These are phyloP conservation scores for Ulota crispa DNA, from an alignment of 225 moss, liverwort and hornwort species.

Conservation along the genomic window DNA sequence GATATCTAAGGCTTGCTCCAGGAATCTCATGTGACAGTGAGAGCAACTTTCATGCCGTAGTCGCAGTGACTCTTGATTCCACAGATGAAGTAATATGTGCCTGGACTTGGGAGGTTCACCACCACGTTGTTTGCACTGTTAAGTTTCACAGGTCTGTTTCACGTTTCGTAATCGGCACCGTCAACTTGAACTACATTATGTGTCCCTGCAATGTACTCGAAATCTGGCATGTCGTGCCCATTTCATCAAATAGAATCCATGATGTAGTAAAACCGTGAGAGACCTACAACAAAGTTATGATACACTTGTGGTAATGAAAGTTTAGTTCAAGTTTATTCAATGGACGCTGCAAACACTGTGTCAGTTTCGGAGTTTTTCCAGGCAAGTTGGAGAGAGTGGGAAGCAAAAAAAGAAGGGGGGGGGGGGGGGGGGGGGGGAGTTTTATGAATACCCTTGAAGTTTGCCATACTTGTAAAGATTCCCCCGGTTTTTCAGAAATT, in stretches of 20 bases:
- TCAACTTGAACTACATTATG: slow-evolving; percentile 48
- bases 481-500: too few relatives aligned
- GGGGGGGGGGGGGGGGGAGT: too few relatives aligned
- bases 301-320: background rate
- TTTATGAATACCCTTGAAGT: too few relatives aligned
- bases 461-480: too few relatives aligned
- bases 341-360: background rate
- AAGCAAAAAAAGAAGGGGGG: background rate
- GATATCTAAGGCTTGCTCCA: background rate
- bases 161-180: slow-evolving; percentile 30
- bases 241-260: background rate
- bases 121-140: slow-evolving; percentile 27
- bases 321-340: background rate
- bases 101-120: slow-evolving; percentile 24
- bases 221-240: slow-evolving; percentile 8
- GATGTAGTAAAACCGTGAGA: too few relatives aligned
- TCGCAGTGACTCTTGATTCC: slow-evolving; percentile 40
- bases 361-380: background rate
- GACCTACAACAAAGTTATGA: background rate
- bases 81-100: slow-evolving; percentile 35
- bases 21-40: slow-evolving; percentile 13
- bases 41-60: slow-evolving; percentile 41
- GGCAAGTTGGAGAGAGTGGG: background rate
- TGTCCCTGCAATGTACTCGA: slow-evolving; percentile 26
- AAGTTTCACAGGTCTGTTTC: slow-evolving; percentile 12